A percentile compares a stretch with the other conserved stretches of the same genome.
phyloP scores from a whole-genome alignment of 768 basidiomycete species.

The Boletus sp. region DNA sequence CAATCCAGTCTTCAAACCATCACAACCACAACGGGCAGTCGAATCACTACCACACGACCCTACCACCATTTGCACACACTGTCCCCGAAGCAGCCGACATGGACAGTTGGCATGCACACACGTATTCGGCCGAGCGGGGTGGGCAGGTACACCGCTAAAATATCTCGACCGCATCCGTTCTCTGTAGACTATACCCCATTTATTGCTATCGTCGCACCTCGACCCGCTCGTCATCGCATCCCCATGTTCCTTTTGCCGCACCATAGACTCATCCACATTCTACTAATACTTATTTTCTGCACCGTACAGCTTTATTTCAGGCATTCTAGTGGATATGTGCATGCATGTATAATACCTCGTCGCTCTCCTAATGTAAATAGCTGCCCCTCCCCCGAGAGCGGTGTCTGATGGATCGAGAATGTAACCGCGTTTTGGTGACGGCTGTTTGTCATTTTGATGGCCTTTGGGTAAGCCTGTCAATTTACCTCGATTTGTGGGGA shows the following conservation, averaged over 20 bases:
- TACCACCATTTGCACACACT: constrained; percentile 48
- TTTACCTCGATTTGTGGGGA: constrained; percentile 30
- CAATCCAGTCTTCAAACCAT: constrained; percentile 30
- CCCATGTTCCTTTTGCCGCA: constrained; percentile 11
- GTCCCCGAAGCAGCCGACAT: constrained; percentile 40
- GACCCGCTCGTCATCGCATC: constrained; percentile 16
- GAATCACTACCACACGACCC: constrained; percentile 40
- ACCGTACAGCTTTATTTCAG: constrained; percentile 35
- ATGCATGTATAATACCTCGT: constrained; percentile 36
- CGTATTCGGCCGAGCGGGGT: constrained; percentile 62
- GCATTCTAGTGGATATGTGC: constrained; percentile 38
- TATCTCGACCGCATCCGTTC: background rate
- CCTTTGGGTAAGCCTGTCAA: constrained; percentile 27
- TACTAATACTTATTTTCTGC: constrained; percentile 34
- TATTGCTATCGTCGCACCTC: constrained; percentile 31
- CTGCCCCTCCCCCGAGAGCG: background rate
- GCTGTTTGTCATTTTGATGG: constrained; percentile 31
- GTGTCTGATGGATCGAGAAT: constrained; percentile 12
- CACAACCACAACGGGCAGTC: constrained; percentile 34
- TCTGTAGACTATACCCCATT: constrained; percentile 36
- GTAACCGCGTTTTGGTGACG: constrained; percentile 10
- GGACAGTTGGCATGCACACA: constrained; percentile 54
- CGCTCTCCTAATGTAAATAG: constrained; percentile 33
- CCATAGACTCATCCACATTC: constrained; percentile 30
- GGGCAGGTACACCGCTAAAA: constrained; percentile 55